phyloP scores from a whole-genome alignment of 495 filamentous ascomycete genomes.

The Hyaloscypha finlandica region DNA sequence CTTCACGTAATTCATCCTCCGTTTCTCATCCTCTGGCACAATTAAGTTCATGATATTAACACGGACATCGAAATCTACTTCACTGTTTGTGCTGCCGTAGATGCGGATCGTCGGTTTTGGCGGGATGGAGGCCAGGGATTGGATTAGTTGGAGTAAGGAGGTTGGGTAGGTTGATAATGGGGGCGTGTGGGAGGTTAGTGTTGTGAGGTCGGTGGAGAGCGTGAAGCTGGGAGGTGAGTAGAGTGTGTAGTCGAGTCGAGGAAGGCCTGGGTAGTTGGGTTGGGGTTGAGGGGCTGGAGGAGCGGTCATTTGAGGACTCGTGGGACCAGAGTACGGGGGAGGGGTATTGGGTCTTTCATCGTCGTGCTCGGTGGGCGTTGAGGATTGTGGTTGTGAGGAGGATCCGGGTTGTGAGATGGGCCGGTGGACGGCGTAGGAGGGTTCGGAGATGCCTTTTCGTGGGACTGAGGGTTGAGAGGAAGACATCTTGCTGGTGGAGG shows the following conservation, averaged over 20 bases:
- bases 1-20: conserved; percentile 52
- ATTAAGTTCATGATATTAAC: conserved; percentile 55
- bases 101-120: conserved; percentile 54
- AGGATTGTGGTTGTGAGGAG: background rate
- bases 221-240: conserved; percentile 50
- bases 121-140: conserved; percentile 48
- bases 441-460: conserved; percentile 24
- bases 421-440: conserved; percentile 25
- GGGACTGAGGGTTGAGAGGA: conserved; percentile 5
- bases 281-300: conserved; percentile 11
- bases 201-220: conserved; percentile 47
- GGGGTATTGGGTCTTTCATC: conserved; percentile 34
- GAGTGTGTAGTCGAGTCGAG: conserved; percentile 49
- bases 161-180: conserved; percentile 43
- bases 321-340: conserved; percentile 50
- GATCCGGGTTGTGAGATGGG: conserved; percentile 9
- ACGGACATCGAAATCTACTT: conserved; percentile 51
- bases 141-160: conserved; percentile 45
- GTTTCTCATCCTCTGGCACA: conserved; percentile 39
- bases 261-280: conserved; percentile 42
- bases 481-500: background rate
- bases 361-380: conserved; percentile 7
- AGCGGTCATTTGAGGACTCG: conserved; percentile 28
- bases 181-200: conserved; percentile 44
- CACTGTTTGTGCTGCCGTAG: conserved; percentile 38